phyloP scores from a whole-genome alignment of 805 yeast genomes.

The Candida dajiaensis region DNA sequence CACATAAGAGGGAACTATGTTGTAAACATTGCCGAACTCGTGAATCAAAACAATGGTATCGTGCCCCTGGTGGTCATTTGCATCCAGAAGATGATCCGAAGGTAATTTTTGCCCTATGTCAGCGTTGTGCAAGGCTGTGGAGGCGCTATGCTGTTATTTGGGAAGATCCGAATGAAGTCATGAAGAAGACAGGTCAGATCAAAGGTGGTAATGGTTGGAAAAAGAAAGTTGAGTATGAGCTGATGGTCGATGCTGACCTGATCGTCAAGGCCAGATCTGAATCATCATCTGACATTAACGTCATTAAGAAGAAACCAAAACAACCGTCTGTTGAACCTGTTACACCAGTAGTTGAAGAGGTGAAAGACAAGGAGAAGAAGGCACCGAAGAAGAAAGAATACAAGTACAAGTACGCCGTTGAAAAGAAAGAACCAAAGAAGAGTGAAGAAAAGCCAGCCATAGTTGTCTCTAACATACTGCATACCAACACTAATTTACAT shows the following conservation, averaged over 20 bases:
- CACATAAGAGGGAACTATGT: conserved; percentile 35
- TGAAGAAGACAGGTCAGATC: conserved; percentile 35
- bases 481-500: conserved; percentile 2
- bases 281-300: neutral
- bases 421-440: conserved; percentile 8
- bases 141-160: conserved; percentile 82
- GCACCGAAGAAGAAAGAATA: neutral
- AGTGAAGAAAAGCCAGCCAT: conserved; percentile 5
- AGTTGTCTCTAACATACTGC: conserved; percentile 5
- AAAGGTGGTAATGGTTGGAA: conserved; percentile 50
- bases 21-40: conserved; percentile 72
- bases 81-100: conserved; percentile 27
- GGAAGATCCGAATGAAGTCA: conserved; percentile 71
- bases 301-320: conserved; percentile 15
- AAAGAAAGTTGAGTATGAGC: conserved; percentile 60
- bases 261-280: conserved; percentile 42
- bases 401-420: conserved; percentile 1
- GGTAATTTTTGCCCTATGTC: conserved; percentile 59
- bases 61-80: conserved; percentile 54
- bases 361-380: conserved; percentile 1
- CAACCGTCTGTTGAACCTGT: conserved; percentile 9
- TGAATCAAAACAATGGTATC: conserved; percentile 57
- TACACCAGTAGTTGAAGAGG: neutral
- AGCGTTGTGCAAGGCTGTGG: conserved; percentile 88
- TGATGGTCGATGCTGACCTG: conserved; percentile 52